These are phyloP conservation scores for Coemansia sp. DNA, from an alignment of 192 early-diverging fungal species.

Conservation along the genomic window DNA sequence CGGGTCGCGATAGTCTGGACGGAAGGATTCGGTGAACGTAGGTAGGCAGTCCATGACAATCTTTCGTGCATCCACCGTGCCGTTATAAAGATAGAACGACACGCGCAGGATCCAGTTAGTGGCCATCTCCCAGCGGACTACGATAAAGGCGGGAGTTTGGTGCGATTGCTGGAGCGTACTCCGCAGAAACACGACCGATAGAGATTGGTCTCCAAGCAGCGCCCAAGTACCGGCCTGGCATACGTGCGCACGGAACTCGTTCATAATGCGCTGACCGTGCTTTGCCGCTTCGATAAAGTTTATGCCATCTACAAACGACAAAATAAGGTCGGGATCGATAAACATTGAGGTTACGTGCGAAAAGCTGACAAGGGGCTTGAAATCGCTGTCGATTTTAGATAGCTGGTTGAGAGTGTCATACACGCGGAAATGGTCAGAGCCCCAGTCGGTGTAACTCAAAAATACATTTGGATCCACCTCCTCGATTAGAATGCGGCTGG, in stretches of 20 bases:
- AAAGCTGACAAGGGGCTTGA: constrained; percentile 31
- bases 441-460: constrained; percentile 33
- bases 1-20: constrained; percentile 27
- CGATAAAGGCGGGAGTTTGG: constrained; percentile 36
- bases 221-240: constrained; percentile 51
- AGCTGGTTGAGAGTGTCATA: constrained; percentile 38
- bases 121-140: constrained; percentile 46
- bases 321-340: constrained; percentile 45
- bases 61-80: constrained; percentile 42
- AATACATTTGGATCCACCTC: constrained; percentile 43
- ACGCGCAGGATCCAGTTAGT: constrained; percentile 53
- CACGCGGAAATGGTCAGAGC: constrained; percentile 36
- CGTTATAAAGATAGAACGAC: constrained; percentile 49
- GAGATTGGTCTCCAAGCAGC: constrained; percentile 32
- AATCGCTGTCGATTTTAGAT: constrained; percentile 9
- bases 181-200: constrained; percentile 49
- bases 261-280: constrained; percentile 36
- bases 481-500: constrained; percentile 29
- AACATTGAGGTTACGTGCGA: constrained; percentile 47
- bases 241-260: constrained; percentile 49
- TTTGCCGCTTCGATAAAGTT: constrained; percentile 44
- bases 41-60: constrained; percentile 50
- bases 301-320: constrained; percentile 45
- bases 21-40: constrained; percentile 34
- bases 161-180: constrained; percentile 38